phyloP scores from a whole-genome alignment of 345 rosid genomes.

The Salix arbutifolia region DNA sequence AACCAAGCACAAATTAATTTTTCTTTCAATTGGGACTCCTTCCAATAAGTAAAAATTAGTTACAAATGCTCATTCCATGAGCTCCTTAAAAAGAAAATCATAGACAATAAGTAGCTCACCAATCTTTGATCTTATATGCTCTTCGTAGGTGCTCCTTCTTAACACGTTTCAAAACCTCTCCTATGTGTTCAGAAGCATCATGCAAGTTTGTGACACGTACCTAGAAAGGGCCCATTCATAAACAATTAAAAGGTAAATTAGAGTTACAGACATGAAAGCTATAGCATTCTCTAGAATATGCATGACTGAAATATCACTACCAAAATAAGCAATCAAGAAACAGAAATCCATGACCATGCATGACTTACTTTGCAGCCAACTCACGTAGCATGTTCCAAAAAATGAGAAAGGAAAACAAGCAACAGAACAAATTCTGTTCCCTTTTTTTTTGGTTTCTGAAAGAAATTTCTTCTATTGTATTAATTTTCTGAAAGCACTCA shows the following conservation, averaged over 20 bases:
- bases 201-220: constrained; percentile 81
- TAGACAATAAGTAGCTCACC: constrained; percentile 36
- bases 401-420: no score
- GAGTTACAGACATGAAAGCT: not conserved
- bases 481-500: not conserved
- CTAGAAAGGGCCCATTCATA: constrained; percentile 24
- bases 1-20: no score
- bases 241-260: not conserved
- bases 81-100: not conserved
- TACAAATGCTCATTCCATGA: no score
- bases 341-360: not conserved
- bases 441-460: no score
- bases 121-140: constrained; percentile 79
- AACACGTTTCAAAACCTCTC: constrained; percentile 84
- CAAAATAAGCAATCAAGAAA: not conserved
- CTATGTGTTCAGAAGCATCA: constrained; percentile 88
- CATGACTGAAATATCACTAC: no score
- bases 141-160: constrained; percentile 81
- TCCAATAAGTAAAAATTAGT: no score
- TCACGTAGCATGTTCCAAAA: no score
- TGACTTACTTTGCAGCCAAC: not conserved
- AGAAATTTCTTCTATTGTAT: no score
- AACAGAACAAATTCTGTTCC: no score
- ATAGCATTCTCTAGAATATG: not conserved
- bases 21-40: no score